Conservation (phyloP, 306 rosid genomes). For the Psophocarpus tetragonolobus region DNA sequence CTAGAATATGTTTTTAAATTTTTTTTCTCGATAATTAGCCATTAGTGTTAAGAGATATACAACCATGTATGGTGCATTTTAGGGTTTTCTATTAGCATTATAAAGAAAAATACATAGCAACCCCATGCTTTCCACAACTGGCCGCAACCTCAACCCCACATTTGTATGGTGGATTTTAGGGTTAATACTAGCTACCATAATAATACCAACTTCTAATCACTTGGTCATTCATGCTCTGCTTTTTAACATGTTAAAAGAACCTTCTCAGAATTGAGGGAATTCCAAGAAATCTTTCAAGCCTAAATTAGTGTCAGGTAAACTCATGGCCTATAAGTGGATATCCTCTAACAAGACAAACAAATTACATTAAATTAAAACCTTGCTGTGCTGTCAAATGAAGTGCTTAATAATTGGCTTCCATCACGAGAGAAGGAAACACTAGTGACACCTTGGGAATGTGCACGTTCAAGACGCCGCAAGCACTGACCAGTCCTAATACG, state of each 20-base stretch:
- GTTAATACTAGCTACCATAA: neutral
- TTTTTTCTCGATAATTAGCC: neutral
- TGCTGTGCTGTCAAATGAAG: slow-evolving; percentile 98
- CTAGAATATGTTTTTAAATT: neutral
- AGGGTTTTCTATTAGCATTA: neutral
- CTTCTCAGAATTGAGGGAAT: too few relatives aligned
- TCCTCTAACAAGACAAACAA: neutral
- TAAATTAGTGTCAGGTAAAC: neutral
- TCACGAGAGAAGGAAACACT: slow-evolving; percentile 95
- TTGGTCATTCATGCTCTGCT: slow-evolving; percentile 14
- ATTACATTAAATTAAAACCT: slow-evolving; percentile 53
- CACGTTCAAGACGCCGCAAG: slow-evolving; percentile 97
- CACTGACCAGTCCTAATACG: slow-evolving; percentile 99
- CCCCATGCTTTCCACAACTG: neutral
- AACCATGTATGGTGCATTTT: too few relatives aligned
- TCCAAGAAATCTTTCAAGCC: too few relatives aligned
- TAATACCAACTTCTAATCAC: neutral
- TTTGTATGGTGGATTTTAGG: neutral
- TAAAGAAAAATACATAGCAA: neutral
- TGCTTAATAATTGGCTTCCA: slow-evolving; percentile 93
- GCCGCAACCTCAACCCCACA: neutral
- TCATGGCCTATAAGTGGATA: neutral
- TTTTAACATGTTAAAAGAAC: neutral
- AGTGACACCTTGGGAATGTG: slow-evolving; percentile 95
- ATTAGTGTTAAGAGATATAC: neutral